Evolutionary conservation across 2,329 filamentous ascomycete genomes (phyloP), one percentile per base, ranked within the genome.

Genomic region (Cladophialophora immunda): DNA sequence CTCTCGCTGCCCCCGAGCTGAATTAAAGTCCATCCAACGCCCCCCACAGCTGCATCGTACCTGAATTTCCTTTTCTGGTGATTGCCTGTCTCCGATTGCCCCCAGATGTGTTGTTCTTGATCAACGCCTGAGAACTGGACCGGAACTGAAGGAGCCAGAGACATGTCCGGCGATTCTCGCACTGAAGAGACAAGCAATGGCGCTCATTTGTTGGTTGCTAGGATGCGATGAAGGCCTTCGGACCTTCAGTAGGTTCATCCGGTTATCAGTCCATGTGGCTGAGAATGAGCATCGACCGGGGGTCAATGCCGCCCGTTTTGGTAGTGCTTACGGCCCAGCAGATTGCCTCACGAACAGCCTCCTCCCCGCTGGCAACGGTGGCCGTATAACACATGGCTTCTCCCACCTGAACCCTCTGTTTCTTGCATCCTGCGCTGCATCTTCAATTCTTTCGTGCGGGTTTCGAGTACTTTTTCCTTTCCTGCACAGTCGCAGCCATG

Each of bases 281-380:
- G 65, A 64, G 27, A 7, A 41, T 25, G n/a, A 55, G 25, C 19
- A 55, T 59, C 30, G 32, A 30, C 54, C 41, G 30, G 60, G 60
- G 47, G 52, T 17, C 6, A 27, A 50, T 50, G 34, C 41, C 45
- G 30, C 25, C 30, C 50, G 32, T 58, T 62, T n/a, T 54, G 64
- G 57, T 67, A 67, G 65, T 67, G 65, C 65, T 67, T 64, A 67
- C 65, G 60, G 57, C 61, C 60, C 55, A 67, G 34, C 47, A 60
- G 61, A 60, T 66, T 62, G 58, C 58, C n/a, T 52, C 47, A 38
- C 56, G 58, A 47, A 57, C 60, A 57, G 61, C 61, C 54, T 41
- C 45, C 45, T 53, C 50, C 27, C 38, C 36, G 58, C 62, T 64
- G n/a, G 47, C 45, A 41, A 53, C 55, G 13, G 62, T 59, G 41